Conservation (phyloP, 805 yeast species). For the Wickerhamomyces chaumierensis region DNA sequence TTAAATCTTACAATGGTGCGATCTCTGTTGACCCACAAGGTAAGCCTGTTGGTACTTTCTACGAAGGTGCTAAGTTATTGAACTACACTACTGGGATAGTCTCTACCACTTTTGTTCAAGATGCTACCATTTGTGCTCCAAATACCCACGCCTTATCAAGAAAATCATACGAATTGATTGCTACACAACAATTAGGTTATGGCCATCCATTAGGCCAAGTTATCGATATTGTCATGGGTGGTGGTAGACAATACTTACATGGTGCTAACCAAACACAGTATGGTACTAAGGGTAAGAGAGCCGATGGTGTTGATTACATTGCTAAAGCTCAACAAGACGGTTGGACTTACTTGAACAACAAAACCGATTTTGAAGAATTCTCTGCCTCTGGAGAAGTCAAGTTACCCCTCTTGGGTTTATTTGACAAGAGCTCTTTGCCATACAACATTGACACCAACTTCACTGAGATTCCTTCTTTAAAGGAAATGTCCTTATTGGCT, state of each 20-base stretch:
- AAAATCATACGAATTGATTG: conserved; percentile 69
- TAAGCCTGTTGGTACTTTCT: conserved; percentile 70
- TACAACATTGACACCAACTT: conserved; percentile 68
- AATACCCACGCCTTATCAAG: conserved; percentile 68
- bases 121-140: conserved; percentile 89
- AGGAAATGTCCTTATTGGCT: conserved; percentile 68
- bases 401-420: conserved; percentile 66
- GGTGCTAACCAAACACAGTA: conserved; percentile 28
- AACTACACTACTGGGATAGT: conserved; percentile 83
- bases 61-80: conserved; percentile 74
- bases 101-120: conserved; percentile 83
- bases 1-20: conserved; percentile 83
- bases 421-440: conserved; percentile 67
- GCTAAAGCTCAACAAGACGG: conserved; percentile 49
- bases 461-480: conserved; percentile 55
- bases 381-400: conserved; percentile 39
- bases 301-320: conserved; percentile 58
- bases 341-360: conserved; percentile 54
- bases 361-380: conserved; percentile 40
- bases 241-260: conserved; percentile 78
- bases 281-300: conserved; percentile 43
- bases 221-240: conserved; percentile 81
- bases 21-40: conserved; percentile 68
- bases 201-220: conserved; percentile 63
- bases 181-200: conserved; percentile 69